Percentiles rank a stretch among this genome's conserved stretches.
These are phyloP conservation scores for Phaseolus coccineus DNA, from an alignment of 331 rosid genomes.

Conservation along the genomic window DNA sequence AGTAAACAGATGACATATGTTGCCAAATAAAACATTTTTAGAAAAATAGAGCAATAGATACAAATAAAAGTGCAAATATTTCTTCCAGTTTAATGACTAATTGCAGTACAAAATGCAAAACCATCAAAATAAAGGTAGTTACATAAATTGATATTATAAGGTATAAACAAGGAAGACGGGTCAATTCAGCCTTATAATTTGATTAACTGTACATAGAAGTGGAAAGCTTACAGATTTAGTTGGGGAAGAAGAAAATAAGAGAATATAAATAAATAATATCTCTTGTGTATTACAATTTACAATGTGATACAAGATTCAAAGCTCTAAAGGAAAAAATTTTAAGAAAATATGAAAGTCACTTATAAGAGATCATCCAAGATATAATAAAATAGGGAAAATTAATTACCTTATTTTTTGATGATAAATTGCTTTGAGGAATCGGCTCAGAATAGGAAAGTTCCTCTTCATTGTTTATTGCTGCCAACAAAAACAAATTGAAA, in stretches of 20 bases:
- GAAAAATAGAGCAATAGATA: constrained; percentile 11
- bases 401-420: constrained; percentile 59
- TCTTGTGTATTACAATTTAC: not conserved
- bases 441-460: constrained; percentile 41
- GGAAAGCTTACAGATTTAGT: not conserved
- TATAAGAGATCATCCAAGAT: not conserved
- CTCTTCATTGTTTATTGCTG: constrained; percentile 50
- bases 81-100: constrained; percentile 36
- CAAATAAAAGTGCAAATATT: constrained; percentile 36
- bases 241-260: constrained; percentile 5
- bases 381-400: not conserved
- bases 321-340: constrained; percentile 1
- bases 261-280: not conserved
- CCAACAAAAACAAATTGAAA: constrained; percentile 43
- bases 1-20: constrained; percentile 37
- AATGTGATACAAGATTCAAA: constrained; percentile 9
- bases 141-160: constrained; percentile 27
- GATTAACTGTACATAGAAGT: constrained; percentile 34
- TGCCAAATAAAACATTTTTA: constrained; percentile 26
- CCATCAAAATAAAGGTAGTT: constrained; percentile 16
- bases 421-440: constrained; percentile 42
- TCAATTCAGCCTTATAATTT: constrained; percentile 24
- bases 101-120: constrained; percentile 31
- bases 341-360: constrained; percentile 4
- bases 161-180: not conserved